Conservation (phyloP, 1,284 basidiomycete species). For the Melampsora americana region DNA sequence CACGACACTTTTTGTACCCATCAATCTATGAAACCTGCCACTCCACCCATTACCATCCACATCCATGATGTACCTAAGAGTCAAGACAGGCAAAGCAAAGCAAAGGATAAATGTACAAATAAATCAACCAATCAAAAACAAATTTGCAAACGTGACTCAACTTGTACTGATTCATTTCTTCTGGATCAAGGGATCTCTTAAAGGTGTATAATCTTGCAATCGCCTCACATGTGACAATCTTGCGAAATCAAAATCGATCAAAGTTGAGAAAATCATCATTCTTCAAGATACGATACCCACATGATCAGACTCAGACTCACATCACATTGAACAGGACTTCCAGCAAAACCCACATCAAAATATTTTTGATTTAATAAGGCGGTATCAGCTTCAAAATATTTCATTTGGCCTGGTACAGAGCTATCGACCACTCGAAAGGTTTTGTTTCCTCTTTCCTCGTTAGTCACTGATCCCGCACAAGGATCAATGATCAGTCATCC, state of each 20-base stretch:
- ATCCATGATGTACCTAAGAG: conserved; percentile 53
- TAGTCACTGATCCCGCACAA: conserved; percentile 15
- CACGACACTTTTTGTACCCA: conserved; percentile 44
- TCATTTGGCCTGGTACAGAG: neutral
- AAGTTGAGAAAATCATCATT: neutral
- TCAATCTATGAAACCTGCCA: conserved; percentile 51
- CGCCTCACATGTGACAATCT: conserved; percentile 55
- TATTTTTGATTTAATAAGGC: conserved; percentile 44
- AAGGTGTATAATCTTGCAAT: conserved; percentile 53
- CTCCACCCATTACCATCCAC: conserved; percentile 58
- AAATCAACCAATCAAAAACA: neutral
- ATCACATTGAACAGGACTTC: conserved; percentile 52
- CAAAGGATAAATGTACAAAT: neutral
- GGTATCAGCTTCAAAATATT: conserved; percentile 26
- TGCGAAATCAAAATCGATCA: neutral
- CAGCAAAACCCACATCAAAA: conserved; percentile 51
- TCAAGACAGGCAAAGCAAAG: neutral
- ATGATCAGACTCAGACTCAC: conserved; percentile 38
- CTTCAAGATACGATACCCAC: neutral
- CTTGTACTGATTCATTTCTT: conserved; percentile 53
- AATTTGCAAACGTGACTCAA: conserved; percentile 43
- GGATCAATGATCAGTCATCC: neutral
- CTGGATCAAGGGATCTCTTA: conserved; percentile 49
- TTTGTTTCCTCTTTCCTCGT: conserved; percentile 21
- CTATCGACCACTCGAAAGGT: conserved; percentile 16